Base-by-base conservation (phyloP, 805 yeast genomes). In the Scheffersomyces ergatensis region DNA sequence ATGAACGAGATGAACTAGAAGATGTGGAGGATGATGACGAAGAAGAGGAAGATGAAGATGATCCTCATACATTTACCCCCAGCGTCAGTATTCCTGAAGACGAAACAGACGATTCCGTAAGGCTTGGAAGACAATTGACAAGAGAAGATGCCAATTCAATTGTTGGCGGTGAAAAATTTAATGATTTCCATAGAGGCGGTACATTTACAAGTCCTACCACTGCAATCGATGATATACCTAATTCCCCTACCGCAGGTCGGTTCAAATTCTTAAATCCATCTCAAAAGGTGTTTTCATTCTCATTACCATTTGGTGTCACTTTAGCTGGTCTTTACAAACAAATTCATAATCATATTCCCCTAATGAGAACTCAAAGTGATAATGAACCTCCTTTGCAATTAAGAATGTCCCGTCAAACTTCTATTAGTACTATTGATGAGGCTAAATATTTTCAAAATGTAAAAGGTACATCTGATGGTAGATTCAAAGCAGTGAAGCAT, bases 401-500 rank as follows among this genome's bases (percentile, higher is more conserved):
- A 26, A 73, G 69, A 48, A 51, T 79, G 26, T 64, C 68, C 37
- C 67, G 84, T 27, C 83, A 78, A 42, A 78, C 78, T 44, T 71
- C 83, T 0, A 72, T 82, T 21, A 65, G 76, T 32, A 82, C 89
- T 0, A 29, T 76, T 4, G 87, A 84, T 40, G 95, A 88, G 49
- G 80, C 81, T 1, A 58, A 66, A 11, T 63, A 77, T 24, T 87
- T 77, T 57, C 70, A 66, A 38, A 67, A 76, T 41, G 65, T 73
- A 33, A 77, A 76, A 35, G 80, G 81, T 5, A 70, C 79, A 25
- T 90, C 82, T 43, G 82, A 83, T 51, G 80, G 82, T 1, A 72
- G 93, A 38, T 58, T 83, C 16, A 66, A 83, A 19, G 96, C 96
- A 0, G 74, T 89, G 37, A 78, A 77, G 47, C 77, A 79, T 43